Evolutionary conservation across 345 rosid genomes (phyloP), one percentile per base, ranked within the genome.

Genomic region (Garcia nutans): DNA sequence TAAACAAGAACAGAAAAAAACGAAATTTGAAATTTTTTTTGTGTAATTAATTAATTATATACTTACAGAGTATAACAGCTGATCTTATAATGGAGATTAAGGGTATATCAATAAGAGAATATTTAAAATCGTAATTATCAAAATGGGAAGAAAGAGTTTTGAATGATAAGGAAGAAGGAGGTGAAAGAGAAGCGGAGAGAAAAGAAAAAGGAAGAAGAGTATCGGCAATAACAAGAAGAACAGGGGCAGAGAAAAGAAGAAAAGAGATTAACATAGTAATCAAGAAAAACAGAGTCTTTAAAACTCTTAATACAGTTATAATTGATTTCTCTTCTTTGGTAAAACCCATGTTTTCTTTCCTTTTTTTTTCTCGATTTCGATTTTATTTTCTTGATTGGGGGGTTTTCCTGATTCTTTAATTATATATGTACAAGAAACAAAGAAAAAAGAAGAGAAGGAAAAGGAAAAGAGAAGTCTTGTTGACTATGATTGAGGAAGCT

Each of bases 81-180:
- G 99, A 96, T 89, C 99, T 81, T 76, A 87, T 15, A 81, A 91
- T 81, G 65, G 98, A 96, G 31, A 91, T 75, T 57, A 96, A 79
- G 0, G 99, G 98, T 12, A 94, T 89, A 73, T 94, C 98, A 42
- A 94, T 70, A 65, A 92, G 92, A n/a, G 98, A 94, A 81, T 81
- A 87, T 19, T 96, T 87, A 23, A 94, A 94, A 78, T 92, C 92
- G 70, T 85, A 90, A 80, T 91, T 76, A 33, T 15, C 26, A 68
- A 88, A 64, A 80, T 81, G 84, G 66, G 84, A 74, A 52, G 85
- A 72, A 17, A 90, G 76, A 26, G 82, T 80, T 16, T 52, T 24
- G 23, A 71, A n/a, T 2, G 84, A 84, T 5, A 76, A 50, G 10
- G 84, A 86, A 6, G 89, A 78, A 24, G 82, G 6, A 37, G 87